phyloP scores from a whole-genome alignment of 2,329 filamentous ascomycete species.

The Biscogniauxia marginata region DNA sequence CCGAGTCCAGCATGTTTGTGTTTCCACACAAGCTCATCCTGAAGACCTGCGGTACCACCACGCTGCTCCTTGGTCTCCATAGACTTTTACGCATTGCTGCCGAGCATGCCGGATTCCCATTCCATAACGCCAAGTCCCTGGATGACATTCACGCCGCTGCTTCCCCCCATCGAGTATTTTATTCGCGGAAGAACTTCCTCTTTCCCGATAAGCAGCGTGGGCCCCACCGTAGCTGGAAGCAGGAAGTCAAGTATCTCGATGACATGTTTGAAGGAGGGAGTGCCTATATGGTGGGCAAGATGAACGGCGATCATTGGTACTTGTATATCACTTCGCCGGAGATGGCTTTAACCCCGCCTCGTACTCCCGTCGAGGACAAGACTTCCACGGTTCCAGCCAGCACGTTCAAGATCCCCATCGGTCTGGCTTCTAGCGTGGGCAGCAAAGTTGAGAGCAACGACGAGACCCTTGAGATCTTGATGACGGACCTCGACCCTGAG shows the following conservation, averaged over 20 bases:
- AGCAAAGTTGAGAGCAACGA: constrained; percentile 55
- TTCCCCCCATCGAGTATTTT: constrained; percentile 93
- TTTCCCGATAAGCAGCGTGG: constrained; percentile 93
- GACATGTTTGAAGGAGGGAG: constrained; percentile 88
- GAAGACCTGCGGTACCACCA: constrained; percentile 98
- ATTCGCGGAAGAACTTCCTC: constrained; percentile 97
- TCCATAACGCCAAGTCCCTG: constrained; percentile 65
- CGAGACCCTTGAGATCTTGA: constrained; percentile 73
- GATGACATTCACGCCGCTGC: constrained; percentile 72
- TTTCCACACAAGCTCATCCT: constrained; percentile 99
- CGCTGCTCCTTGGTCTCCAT: constrained; percentile 82
- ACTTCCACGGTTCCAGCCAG: constrained; percentile 33
- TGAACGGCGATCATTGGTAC: constrained; percentile 99
- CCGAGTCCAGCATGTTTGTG: constrained; percentile 99
- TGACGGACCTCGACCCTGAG: constrained; percentile 68
- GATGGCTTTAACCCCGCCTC: constrained; percentile 75
- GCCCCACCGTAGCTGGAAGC: constrained; percentile 95
- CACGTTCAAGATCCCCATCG: constrained; percentile 58
- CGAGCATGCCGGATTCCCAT: constrained; percentile 83
- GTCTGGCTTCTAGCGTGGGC: constrained; percentile 38
- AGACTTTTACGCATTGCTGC: constrained; percentile 92
- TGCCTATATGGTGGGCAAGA: constrained; percentile 99
- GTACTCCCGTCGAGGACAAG: constrained; percentile 64
- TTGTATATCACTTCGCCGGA: constrained; percentile 91
- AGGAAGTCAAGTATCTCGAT: constrained; percentile 91